phyloP scores from a whole-genome alignment of 805 yeast species.

The Saccharomyces mikatae region DNA sequence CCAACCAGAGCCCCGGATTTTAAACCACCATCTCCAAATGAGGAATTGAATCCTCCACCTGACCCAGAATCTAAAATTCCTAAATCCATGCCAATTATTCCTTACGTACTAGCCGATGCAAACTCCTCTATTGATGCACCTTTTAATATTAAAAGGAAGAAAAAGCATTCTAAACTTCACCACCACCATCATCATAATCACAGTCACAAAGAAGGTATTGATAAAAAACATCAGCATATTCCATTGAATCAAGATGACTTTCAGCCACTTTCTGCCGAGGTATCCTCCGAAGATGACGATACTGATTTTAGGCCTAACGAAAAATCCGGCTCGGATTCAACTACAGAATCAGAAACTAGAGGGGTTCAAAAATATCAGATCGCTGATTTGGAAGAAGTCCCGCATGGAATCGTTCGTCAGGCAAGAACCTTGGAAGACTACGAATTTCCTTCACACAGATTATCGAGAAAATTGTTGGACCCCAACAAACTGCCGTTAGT shows the following conservation, averaged over 20 bases:
- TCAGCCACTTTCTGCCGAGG: conserved; percentile 43
- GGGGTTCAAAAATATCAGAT: conserved; percentile 47
- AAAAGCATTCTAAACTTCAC: neutral
- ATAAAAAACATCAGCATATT: conserved; percentile 25
- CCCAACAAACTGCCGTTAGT: conserved; percentile 81
- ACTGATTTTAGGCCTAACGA: conserved; percentile 8
- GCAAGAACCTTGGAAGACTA: conserved; percentile 64
- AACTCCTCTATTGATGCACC: conserved; percentile 71
- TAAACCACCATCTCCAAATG: conserved; percentile 70
- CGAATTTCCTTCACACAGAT: conserved; percentile 79
- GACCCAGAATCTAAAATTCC: conserved; percentile 68
- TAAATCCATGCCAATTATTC: conserved; percentile 66
- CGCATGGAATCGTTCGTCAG: conserved; percentile 87
- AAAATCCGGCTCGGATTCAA: neutral
- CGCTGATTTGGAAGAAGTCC: conserved; percentile 95
- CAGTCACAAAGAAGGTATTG: conserved; percentile 1
- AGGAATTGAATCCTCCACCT: conserved; percentile 51
- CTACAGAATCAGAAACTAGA: conserved; percentile 5
- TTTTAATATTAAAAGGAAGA: conserved; percentile 7
- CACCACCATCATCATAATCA: neutral
- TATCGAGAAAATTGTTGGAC: conserved; percentile 61
- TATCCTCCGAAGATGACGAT: conserved; percentile 39
- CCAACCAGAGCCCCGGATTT: conserved; percentile 89
- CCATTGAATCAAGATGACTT: conserved; percentile 53
- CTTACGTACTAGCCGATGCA: conserved; percentile 67